Base-by-base conservation (phyloP, 73 alveolate genomes). In the Paramecium tetraurelia region DNA sequence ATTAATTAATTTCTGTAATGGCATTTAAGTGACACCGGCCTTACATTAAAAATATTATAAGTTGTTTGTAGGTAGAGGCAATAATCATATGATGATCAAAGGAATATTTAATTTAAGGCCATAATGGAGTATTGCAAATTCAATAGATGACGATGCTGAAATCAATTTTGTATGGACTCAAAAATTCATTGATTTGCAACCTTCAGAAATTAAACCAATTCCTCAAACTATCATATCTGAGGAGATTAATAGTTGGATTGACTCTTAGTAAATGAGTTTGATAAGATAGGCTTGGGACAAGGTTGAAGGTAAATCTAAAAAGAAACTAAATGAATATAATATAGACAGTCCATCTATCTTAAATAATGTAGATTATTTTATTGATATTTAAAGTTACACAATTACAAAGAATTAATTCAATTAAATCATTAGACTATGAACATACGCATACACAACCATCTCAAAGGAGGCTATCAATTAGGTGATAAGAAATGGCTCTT, bases 401-500 rank as follows among this genome's bases (percentile, higher is more conserved):
- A 80, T 44, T 40, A 31, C 4, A 80, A 80, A 44, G 90, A 80
- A 24, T 11, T 80, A 3, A 43, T 7, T 14, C 35, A 24, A 43
- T 18, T 80, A 9, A 80, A 80, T 80, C 90, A 80, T 80, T 22
- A 80, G 44, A 80, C 12, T 18, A 22, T 31, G 57, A 80, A 43
- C 2, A 44, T 93, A 8, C 77, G 53, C 11, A 71, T 92, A 0
- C 96, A 94, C 50, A 95, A 94, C 68, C 97, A 96, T 76, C 77
- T 96, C 22, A 95, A 95, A 77, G 94, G 93, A 59, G 96, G 96
- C 58, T 75, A 92, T 84, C 95, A 93, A 72, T 53, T 96, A 36
- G 86, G 97, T 7, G 96, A 96, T 92, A 96, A 96, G 59, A 96
- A 96, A 77, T 95, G 95, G 40, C 92, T 96, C 4, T 96, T 86